These are phyloP conservation scores for Lactarius vividus DNA, from an alignment of 768 basidiomycete species.

Conservation along the genomic window DNA sequence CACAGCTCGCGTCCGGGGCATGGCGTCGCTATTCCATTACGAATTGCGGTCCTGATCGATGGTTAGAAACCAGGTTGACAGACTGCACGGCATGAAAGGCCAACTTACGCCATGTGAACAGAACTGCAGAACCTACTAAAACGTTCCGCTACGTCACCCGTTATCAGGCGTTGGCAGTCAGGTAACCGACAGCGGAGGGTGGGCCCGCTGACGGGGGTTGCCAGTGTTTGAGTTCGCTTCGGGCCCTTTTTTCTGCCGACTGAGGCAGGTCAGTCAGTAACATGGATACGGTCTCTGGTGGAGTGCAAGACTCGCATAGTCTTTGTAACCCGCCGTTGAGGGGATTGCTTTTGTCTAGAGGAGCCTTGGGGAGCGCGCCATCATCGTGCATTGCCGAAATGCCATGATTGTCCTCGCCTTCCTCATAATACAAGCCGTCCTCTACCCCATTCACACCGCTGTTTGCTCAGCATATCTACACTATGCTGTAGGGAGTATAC, in stretches of 20 bases:
- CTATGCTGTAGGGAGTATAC: neutral
- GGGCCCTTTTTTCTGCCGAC: neutral
- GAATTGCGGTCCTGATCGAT: neutral
- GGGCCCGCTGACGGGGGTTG: neutral
- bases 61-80: neutral
- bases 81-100: neutral
- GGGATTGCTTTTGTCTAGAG: neutral
- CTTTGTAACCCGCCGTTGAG: neutral
- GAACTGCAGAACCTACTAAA: conserved; percentile 8
- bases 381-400: neutral
- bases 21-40: neutral
- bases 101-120: neutral
- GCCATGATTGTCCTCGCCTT: neutral
- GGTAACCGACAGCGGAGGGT: neutral
- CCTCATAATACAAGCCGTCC: neutral
- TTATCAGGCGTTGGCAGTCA: neutral
- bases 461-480: neutral
- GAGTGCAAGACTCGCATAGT: neutral
- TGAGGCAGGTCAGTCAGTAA: neutral
- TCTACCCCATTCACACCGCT: neutral
- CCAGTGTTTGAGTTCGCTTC: neutral
- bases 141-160: neutral
- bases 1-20: neutral
- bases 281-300: neutral
- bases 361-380: neutral